phyloP scores from a whole-genome alignment of 2,329 filamentous ascomycete species.

The Cryphonectria nitschkei region DNA sequence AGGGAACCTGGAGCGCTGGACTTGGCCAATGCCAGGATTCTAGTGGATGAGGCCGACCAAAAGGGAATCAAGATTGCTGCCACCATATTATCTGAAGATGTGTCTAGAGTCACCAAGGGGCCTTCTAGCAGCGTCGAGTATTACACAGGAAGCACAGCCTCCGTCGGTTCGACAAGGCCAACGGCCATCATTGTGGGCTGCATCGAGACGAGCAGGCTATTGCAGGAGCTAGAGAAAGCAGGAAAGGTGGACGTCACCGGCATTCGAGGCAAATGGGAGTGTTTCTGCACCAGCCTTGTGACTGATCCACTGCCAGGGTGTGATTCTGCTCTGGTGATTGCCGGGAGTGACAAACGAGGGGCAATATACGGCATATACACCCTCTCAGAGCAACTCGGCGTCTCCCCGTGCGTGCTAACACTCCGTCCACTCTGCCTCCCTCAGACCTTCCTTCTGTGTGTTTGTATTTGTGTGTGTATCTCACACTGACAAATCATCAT shows the following conservation, averaged over 20 bases:
- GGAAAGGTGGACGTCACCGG: constrained; percentile 52
- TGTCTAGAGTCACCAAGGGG: constrained; percentile 35
- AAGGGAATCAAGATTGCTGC: constrained; percentile 41
- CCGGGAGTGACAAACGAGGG: constrained; percentile 61
- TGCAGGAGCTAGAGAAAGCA: constrained; percentile 48
- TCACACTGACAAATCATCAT: background rate
- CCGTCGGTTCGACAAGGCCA: background rate
- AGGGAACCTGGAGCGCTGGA: background rate
- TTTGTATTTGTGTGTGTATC: no score
- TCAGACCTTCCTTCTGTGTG: no score
- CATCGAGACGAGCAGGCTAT: constrained; percentile 50
- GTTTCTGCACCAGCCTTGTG: constrained; percentile 55
- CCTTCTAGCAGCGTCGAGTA: constrained; percentile 16
- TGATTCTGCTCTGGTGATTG: constrained; percentile 56
- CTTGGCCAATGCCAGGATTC: constrained; percentile 33
- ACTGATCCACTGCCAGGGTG: constrained; percentile 50
- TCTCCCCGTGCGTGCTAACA: constrained; percentile 49
- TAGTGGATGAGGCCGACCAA: constrained; percentile 38
- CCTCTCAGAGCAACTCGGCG: constrained; percentile 64
- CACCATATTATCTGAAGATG: constrained; percentile 37
- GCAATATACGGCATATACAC: constrained; percentile 64
- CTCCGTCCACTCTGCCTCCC: no score
- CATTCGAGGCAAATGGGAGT: constrained; percentile 61
- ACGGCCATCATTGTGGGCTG: constrained; percentile 59
- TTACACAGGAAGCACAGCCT: background rate